phyloP scores from a whole-genome alignment of 345 rosid species.

The Lenwebbia sp. region DNA sequence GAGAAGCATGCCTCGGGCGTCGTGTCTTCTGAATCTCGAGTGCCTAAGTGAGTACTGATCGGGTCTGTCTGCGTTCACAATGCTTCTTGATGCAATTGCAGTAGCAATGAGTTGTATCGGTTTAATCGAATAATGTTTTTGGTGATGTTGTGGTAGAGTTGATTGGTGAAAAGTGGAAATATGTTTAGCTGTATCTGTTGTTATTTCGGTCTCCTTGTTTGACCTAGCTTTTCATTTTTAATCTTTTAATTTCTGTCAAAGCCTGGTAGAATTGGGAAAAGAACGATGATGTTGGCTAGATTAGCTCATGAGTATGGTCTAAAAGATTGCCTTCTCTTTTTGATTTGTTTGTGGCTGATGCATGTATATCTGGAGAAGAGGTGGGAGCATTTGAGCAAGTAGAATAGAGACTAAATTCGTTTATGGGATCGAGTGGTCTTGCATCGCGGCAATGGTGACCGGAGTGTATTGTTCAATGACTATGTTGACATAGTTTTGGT shows the following conservation, averaged over 20 bases:
- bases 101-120: neutral
- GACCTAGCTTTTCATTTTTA: neutral
- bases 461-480: neutral
- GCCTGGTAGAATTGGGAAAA: neutral
- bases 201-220: neutral
- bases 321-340: neutral
- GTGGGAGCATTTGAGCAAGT: neutral
- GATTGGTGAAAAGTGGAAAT: neutral
- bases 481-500: neutral
- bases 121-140: neutral
- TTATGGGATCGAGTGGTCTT: neutral
- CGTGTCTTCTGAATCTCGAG: neutral
- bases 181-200: neutral
- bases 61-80: neutral
- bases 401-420: neutral
- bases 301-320: neutral
- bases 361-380: neutral
- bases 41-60: conserved; percentile 1
- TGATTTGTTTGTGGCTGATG: neutral
- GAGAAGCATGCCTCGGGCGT: conserved; percentile 1
- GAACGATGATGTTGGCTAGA: neutral
- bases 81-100: neutral
- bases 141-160: neutral
- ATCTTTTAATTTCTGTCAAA: neutral
- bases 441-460: neutral